These are phyloP conservation scores for Laetiporus sulphureus DNA, from an alignment of 1,284 basidiomycete species.

Conservation along the genomic window DNA sequence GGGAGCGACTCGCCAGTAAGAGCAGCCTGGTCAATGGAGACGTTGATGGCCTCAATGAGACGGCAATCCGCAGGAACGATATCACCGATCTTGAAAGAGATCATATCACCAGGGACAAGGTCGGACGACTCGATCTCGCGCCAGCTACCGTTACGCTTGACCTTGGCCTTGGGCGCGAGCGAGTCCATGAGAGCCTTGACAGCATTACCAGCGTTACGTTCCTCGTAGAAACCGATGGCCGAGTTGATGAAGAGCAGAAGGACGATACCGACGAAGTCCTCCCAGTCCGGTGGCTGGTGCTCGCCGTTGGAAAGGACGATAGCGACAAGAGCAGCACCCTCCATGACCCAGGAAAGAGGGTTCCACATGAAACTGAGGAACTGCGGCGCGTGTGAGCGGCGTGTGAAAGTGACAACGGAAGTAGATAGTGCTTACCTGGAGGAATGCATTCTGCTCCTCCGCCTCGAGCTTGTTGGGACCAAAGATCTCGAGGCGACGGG, in stretches of 20 bases:
- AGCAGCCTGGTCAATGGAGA: conserved; percentile 95
- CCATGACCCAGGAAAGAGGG: conserved; percentile 99
- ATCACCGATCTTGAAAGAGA: conserved; percentile 97
- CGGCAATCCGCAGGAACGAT: conserved; percentile 95
- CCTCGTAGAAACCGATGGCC: conserved; percentile 96
- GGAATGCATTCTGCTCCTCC: conserved; percentile 82
- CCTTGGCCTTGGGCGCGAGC: conserved; percentile 93
- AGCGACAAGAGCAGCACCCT: conserved; percentile 93
- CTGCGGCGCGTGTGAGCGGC: conserved; percentile 38
- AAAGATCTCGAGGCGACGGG: conserved; percentile 87
- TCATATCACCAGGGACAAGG: conserved; percentile 91
- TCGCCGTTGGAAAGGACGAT: conserved; percentile 95
- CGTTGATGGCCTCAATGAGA: conserved; percentile 91
- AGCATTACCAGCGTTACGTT: conserved; percentile 94
- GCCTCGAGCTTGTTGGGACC: conserved; percentile 94
- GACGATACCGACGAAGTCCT: conserved; percentile 96
- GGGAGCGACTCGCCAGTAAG: conserved; percentile 95
- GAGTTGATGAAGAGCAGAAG: conserved; percentile 93
- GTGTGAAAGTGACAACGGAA: conserved; percentile 3
- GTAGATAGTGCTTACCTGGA: conserved; percentile 52
- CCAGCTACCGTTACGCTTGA: conserved; percentile 82
- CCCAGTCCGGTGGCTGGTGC: conserved; percentile 86
- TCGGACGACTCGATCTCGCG: conserved; percentile 82
- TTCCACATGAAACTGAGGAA: conserved; percentile 99
- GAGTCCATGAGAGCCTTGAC: conserved; percentile 99